Base-by-base conservation (phyloP, 2,329 filamentous ascomycete genomes). In the Ceratocystis alfenasii region DNA sequence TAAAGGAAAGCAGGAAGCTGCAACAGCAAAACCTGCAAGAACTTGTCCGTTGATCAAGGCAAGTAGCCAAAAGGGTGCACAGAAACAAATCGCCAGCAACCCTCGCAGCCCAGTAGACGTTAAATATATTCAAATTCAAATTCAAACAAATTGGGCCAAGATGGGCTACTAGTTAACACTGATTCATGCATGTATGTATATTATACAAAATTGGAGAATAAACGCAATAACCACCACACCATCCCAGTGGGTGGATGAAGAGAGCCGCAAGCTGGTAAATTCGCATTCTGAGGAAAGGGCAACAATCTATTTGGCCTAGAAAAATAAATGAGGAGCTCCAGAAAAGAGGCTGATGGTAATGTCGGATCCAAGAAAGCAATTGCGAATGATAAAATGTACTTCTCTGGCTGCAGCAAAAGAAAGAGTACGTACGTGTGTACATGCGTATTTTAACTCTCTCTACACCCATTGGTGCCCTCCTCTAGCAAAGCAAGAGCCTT, bases 181-280 rank as follows among this genome's bases (percentile, higher is more conserved):
- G 36, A 41, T 41, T 41, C 36, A 41, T 41, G 10, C 12, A 3
- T 41, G 36, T 15, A 12, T 4, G 36, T 41, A 41, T 12, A 41
- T 41, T 15, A 41, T 12, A 41, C 36, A 41, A 41, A 41, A 48
- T 48, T 20, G 48, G 48, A 53, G 48, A 53, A 53, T 22, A 53
- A 6, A 15, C 48, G 20, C 48, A 53, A 28, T 25, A 53, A 53
- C 48, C 48, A 53, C 48, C 22, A 22, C 20, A 53, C 48, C 8
- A 50, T 25, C 20, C 48, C 22, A 25, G 10, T 28, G 22, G 48
- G 22, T 53, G 10, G 48, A 53, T 53, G 48, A 28, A 28, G 48
- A 53, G 48, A 33, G 55, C 28, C 55, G 55, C 55, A 59, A 33
- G 55, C 55, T 53, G 48, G 48, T 12, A 28, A 59, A 36, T 59